A percentile compares a stretch with the other conserved stretches of the same genome.
Evolutionary conservation across 1,284 basidiomycete genomes (phyloP).

Genomic region (Agaricales sp.): DNA sequence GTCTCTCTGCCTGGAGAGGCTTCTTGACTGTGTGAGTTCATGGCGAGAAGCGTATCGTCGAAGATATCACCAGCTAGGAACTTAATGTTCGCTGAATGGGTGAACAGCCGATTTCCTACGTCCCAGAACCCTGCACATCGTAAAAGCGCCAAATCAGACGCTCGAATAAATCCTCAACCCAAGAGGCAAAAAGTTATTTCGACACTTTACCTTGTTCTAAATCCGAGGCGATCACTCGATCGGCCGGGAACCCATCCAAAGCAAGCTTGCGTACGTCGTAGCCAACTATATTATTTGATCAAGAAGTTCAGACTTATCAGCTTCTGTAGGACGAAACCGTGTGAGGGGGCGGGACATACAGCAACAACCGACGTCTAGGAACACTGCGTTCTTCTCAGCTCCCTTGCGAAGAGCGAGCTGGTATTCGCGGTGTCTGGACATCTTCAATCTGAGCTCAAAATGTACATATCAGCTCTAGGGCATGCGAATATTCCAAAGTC

Average conservation of each 20-base stretch:
- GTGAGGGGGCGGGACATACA: no score
- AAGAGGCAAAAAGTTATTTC: background rate
- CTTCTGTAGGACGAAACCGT: no score
- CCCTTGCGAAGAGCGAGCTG: background rate
- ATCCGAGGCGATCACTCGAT: background rate
- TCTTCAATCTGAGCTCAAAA: no score
- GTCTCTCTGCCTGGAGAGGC: background rate
- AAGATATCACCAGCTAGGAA: background rate
- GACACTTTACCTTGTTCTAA: background rate
- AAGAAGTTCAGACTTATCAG: no score
- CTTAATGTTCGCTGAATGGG: background rate
- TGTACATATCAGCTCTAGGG: background rate
- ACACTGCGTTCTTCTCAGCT: background rate
- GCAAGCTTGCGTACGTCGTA: background rate
- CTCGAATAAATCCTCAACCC: background rate
- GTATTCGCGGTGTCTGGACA: background rate
- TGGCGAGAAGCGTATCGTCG: background rate
- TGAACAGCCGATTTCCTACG: background rate
- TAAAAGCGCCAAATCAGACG: background rate
- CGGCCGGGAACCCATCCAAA: background rate
- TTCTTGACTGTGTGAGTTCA: no score
- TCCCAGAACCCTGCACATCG: background rate
- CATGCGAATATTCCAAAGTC: background rate
- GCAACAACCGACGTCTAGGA: no score
- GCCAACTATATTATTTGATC: no score